Base-by-base conservation (phyloP, 352 stramenopile genomes). In the Phytopythium helicoides region DNA sequence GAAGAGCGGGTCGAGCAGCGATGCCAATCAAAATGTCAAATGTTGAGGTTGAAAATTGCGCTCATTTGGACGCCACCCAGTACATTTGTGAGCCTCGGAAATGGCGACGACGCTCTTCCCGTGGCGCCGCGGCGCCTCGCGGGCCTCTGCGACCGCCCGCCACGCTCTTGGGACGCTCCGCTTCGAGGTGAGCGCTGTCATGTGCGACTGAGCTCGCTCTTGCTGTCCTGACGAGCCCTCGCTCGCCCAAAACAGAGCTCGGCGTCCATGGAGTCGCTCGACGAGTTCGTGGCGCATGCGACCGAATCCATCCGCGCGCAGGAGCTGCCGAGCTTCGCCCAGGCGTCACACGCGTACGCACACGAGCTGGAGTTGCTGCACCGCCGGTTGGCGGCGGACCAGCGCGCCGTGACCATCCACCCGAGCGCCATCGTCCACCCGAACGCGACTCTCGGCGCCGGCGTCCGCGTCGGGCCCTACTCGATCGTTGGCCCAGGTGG, bases 391-490 rank as follows among this genome's bases (percentile, higher is more conserved):
- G 15, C 34, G 5, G 7, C 16, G 11, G 47, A 42, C 34, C 18
- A 48, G 21, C 38, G 26, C 37, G 36, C 52, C 28, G 49, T 62
- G 14, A 60, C 60, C 37, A 66, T 92, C 31, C 81, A 94, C 39
- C 66, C 68, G 34, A 94, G 77, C 3, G 81, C 84, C 16, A 61
- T 94, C 33, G 76, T 94, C 12, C 79, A 94, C 51, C 73, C 76
- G 26, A 69, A 75, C 37, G 74, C 84, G 0, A 55, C 61, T 10
- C 56, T 94, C 11, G 81, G 78, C 3, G 60, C 58, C 9, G 74
- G 77, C 35, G 84, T 91, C 14, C 73, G 79, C 16, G 62, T 94
- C 16, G 84, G 84, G 0, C 81, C 84, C 1, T 94, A 88, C 59
- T 89, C 73, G 34, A 52, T 91, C 45, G 53, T 94, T 21, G 81